phyloP scores from a whole-genome alignment of 768 basidiomycete species.

The Kwoniella heveanensis region DNA sequence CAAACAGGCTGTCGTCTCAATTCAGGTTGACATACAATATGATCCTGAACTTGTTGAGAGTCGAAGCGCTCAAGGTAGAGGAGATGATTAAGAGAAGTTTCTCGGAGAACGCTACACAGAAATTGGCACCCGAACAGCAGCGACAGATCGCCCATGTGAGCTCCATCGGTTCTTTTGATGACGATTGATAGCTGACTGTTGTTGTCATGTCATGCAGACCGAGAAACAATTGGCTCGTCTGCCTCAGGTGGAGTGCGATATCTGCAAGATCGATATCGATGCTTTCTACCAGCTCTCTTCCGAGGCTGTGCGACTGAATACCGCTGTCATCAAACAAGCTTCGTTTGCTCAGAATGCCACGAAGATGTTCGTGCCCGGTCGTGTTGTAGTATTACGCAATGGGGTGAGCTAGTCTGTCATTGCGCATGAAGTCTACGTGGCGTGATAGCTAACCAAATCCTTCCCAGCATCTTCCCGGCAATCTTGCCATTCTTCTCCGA shows the following conservation, averaged over 20 bases:
- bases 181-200: neutral
- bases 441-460: neutral
- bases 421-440: no score
- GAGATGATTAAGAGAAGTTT: constrained; percentile 99
- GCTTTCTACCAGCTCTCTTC: constrained; percentile 72
- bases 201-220: constrained; percentile 60
- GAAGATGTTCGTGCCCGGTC: constrained; percentile 70
- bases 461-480: constrained; percentile 71
- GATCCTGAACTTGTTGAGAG: constrained; percentile 94
- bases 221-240: constrained; percentile 69
- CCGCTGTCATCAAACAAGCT: constrained; percentile 66
- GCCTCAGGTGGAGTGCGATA: constrained; percentile 67
- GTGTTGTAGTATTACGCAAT: constrained; percentile 81
- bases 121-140: constrained; percentile 88
- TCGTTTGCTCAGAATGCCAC: constrained; percentile 65
- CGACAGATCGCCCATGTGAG: constrained; percentile 78
- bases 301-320: constrained; percentile 67
- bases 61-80: constrained; percentile 92
- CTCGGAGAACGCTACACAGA: constrained; percentile 94
- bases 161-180: neutral
- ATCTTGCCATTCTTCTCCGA: constrained; percentile 72
- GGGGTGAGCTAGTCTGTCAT: constrained; percentile 62
- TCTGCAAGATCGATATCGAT: constrained; percentile 73
- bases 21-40: constrained; percentile 99
- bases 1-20: constrained; percentile 89